Conservation (phyloP, 2,329 filamentous ascomycete species). For the Neofusicoccum ribis region DNA sequence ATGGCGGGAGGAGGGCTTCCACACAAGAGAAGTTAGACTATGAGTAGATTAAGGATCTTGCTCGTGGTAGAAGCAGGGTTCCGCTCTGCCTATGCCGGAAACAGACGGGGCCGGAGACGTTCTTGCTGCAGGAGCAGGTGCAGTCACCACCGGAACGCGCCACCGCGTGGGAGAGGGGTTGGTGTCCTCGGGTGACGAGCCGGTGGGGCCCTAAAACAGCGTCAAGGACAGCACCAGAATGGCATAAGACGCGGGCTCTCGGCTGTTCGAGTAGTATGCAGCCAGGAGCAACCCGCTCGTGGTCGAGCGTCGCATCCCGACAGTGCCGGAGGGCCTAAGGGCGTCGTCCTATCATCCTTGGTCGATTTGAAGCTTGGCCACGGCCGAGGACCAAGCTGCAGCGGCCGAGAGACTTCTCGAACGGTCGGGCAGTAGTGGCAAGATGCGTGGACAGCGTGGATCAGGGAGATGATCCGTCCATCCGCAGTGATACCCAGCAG, state of each 20-base stretch:
- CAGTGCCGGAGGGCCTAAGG: neutral
- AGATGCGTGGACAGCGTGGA: neutral
- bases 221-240: neutral
- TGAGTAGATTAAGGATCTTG: neutral
- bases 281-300: too few species aligned
- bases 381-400: neutral
- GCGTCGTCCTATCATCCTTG: neutral
- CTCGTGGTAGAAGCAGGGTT: neutral
- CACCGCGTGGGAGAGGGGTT: conserved; percentile 3
- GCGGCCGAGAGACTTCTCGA: neutral
- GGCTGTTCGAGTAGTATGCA: neutral
- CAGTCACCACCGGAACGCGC: neutral
- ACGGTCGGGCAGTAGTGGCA: neutral
- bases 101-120: neutral
- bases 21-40: neutral
- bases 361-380: neutral
- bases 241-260: neutral
- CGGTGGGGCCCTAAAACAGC: neutral
- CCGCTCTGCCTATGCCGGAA: neutral
- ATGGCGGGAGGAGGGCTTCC: neutral
- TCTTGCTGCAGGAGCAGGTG: conserved; percentile 2
- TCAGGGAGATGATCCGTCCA: neutral
- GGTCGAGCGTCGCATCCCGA: neutral
- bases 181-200: neutral
- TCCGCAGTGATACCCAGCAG: neutral